These are phyloP conservation scores for Articulospora tetracladia DNA, from an alignment of 495 filamentous ascomycete species.

Conservation along the genomic window DNA sequence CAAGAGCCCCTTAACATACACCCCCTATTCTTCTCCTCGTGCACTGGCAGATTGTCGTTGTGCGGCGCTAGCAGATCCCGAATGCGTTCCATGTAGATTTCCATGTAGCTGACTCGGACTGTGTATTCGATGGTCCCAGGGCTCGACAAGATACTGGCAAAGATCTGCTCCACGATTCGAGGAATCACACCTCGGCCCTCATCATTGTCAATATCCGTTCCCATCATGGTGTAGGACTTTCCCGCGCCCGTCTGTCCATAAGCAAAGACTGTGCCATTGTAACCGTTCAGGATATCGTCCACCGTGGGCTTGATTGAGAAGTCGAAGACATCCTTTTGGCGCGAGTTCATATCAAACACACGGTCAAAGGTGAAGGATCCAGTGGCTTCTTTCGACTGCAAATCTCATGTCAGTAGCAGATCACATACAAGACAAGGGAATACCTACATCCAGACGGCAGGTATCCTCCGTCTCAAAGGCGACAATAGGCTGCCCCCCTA, in stretches of 20 bases:
- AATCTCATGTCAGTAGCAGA: conserved; percentile 17
- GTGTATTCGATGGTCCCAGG: conserved; percentile 96
- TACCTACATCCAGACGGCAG: conserved; percentile 76
- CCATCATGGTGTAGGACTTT: conserved; percentile 99
- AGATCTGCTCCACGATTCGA: conserved; percentile 96
- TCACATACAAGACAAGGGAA: conserved; percentile 3
- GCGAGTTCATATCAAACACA: conserved; percentile 88
- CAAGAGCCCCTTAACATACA: conserved; percentile 93
- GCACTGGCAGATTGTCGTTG: conserved; percentile 94
- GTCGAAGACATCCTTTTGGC: conserved; percentile 89
- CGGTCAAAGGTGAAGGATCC: conserved; percentile 96
- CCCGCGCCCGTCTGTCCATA: conserved; percentile 98
- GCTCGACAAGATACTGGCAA: conserved; percentile 85
- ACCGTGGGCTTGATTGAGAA: conserved; percentile 95
- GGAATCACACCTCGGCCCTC: conserved; percentile 90
- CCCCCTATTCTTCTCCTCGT: conserved; percentile 93
- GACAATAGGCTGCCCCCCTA: conserved; percentile 89
- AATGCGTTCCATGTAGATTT: conserved; percentile 99
- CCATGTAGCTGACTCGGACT: conserved; percentile 97
- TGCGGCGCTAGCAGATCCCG: conserved; percentile 86
- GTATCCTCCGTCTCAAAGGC: conserved; percentile 85
- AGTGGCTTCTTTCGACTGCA: conserved; percentile 74
- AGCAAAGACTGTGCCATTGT: conserved; percentile 98
- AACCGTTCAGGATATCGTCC: conserved; percentile 96
- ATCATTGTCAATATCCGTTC: conserved; percentile 90